Evolutionary conservation across 208 protist genomes (phyloP).

Genomic region (Wallacemonas sp.): DNA sequence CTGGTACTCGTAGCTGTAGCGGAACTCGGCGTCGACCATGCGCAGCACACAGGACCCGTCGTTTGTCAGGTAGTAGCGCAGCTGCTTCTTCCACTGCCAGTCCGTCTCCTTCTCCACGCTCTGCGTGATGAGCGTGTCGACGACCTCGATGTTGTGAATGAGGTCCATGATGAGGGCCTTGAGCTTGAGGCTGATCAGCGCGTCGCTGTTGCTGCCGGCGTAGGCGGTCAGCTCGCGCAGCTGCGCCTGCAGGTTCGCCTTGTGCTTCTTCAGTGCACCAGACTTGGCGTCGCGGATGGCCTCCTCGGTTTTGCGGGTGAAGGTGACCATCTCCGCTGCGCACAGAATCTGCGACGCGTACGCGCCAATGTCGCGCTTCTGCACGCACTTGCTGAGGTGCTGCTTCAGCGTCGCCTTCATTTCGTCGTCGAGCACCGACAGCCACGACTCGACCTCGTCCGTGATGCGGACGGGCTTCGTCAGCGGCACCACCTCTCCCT

Average conservation of each 20-base stretch:
- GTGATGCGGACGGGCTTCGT: slow-evolving; percentile 91
- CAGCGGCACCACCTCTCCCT: slow-evolving; percentile 95
- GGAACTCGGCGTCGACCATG: slow-evolving; percentile 96
- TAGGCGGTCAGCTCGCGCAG: slow-evolving; percentile 84
- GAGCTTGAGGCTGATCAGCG: slow-evolving; percentile 93
- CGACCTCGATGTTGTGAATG: slow-evolving; percentile 98
- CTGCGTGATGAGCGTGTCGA: slow-evolving; percentile 85
- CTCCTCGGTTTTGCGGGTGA: slow-evolving; percentile 90
- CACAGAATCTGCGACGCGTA: slow-evolving; percentile 96
- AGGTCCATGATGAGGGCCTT: slow-evolving; percentile 98
- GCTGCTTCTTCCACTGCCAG: slow-evolving; percentile 98
- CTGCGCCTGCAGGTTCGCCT: slow-evolving; percentile 72
- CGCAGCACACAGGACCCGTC: slow-evolving; percentile 75
- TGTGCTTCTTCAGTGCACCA: slow-evolving; percentile 76
- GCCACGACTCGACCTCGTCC: slow-evolving; percentile 96
- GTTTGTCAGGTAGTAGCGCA: slow-evolving; percentile 94
- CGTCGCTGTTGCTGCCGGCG: slow-evolving; percentile 80
- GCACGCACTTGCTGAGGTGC: slow-evolving; percentile 85
- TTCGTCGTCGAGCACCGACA: slow-evolving; percentile 88
- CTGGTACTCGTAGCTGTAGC: slow-evolving; percentile 99
- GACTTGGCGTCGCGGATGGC: slow-evolving; percentile 77
- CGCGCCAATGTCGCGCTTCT: slow-evolving; percentile 82
- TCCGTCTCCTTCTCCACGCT: slow-evolving; percentile 80
- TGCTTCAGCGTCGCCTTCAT: slow-evolving; percentile 94
- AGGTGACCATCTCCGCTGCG: slow-evolving; percentile 93